Base-by-base conservation (phyloP, 345 rosid genomes). In the Eucalyptus globulus region DNA sequence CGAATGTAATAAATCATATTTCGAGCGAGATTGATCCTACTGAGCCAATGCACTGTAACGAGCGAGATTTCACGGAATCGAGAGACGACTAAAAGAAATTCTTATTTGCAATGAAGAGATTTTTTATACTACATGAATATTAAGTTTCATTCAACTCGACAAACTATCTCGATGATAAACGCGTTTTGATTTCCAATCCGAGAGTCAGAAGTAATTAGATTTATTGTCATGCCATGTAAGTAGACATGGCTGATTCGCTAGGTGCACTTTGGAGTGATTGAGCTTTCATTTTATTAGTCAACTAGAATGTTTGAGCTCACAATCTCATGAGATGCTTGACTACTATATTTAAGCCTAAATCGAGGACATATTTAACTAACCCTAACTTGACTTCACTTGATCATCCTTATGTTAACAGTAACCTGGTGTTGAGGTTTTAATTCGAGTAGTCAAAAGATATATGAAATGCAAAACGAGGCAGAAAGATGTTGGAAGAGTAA, bases 21-120 rank as follows among this genome's bases (percentile, higher is more conserved):
- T 29, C 16, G 10, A 65, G 37, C 3, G 1, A 60, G 15, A 26
- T 26, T 26, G 67, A 26, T 14, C 7, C 7, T 11, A 6, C 4
- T 5, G 14, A 58, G n/a, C 15, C 8, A 26, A 60, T 60, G 14
- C 15, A 5, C 4, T 0, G 9, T 51, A 51, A 19, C 7, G 19
- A 8, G 21, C 1, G 3, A 29, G 11, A 14, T n/a, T 65, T 65
- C 5, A 7, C 0, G 5, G 3, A 15, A 65, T 14, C 3, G 3
- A 7, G 3, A 19, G 10, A n/a, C 0, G 9, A 14, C 1, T 4
- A 14, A 14, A 65, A 53, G 1, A 65, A 65, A 65, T 29, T 65
- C 15, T 15, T n/a, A 29, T 7, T 8, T 4, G 2, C 19, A 3
- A 14, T 3, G 37, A 4, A 65, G 76, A 65, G 34, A 29, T n/a